Conservation (phyloP, 352 stramenopile species). For the Globisporangium middletonii region DNA sequence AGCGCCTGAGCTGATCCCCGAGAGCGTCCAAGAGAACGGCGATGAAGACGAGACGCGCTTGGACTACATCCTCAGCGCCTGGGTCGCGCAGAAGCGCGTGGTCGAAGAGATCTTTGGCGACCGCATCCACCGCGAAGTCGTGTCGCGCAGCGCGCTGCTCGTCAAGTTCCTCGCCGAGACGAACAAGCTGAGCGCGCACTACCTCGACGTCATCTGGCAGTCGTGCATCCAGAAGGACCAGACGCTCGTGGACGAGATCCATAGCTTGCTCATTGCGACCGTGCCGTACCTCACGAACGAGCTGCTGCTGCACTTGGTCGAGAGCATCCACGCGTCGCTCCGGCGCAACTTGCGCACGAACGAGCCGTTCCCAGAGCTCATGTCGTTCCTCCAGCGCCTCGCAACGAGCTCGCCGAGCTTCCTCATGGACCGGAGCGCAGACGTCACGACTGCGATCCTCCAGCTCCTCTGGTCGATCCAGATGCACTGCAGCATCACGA, state of each 20-base stretch:
- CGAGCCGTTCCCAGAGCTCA: constrained; percentile 61
- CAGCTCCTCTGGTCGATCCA: constrained; percentile 83
- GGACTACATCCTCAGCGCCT: constrained; percentile 68
- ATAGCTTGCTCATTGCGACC: constrained; percentile 68
- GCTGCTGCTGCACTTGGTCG: constrained; percentile 62
- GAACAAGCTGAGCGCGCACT: constrained; percentile 57
- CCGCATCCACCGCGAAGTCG: constrained; percentile 84
- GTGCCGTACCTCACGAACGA: constrained; percentile 71
- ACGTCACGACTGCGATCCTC: constrained; percentile 61
- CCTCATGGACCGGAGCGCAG: constrained; percentile 57
- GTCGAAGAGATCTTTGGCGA: constrained; percentile 86
- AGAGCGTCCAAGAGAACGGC: constrained; percentile 48
- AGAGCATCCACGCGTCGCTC: constrained; percentile 56
- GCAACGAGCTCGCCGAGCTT: constrained; percentile 59
- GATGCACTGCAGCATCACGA: constrained; percentile 57
- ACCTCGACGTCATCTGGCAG: constrained; percentile 73
- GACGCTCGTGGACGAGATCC: constrained; percentile 78
- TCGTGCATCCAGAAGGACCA: constrained; percentile 83
- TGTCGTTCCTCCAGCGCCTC: constrained; percentile 77
- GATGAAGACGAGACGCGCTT: constrained; percentile 46
- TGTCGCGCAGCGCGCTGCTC: constrained; percentile 71
- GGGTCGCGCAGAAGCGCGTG: constrained; percentile 70
- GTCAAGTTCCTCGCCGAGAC: constrained; percentile 84
- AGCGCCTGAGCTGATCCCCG: constrained; percentile 62
- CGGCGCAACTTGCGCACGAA: constrained; percentile 41